phyloP scores from a whole-genome alignment of 2,329 filamentous ascomycete genomes.

The Ustulina deusta region DNA sequence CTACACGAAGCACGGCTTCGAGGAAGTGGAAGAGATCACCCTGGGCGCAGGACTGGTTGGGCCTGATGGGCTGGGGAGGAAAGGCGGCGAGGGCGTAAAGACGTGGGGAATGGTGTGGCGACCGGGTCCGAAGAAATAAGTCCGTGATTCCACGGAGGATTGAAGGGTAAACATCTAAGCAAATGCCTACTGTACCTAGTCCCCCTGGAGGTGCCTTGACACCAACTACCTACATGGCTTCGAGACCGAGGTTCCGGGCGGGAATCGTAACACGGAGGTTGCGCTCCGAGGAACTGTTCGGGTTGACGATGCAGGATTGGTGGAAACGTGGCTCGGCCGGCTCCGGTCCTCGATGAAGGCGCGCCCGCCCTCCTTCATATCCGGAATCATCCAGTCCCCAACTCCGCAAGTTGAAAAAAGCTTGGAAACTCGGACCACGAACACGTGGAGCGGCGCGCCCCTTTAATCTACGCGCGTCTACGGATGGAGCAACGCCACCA shows the following conservation, averaged over 20 bases:
- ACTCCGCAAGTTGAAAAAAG: neutral
- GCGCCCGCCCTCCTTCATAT: neutral
- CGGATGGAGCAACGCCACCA: slow-evolving; percentile 6
- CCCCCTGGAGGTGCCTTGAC: neutral
- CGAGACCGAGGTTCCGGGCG: neutral
- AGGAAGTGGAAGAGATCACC: slow-evolving; percentile 32
- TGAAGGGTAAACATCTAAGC: no score
- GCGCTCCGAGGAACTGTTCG: slow-evolving; percentile 32
- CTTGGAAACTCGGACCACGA: neutral
- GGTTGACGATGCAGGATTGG: slow-evolving; percentile 35
- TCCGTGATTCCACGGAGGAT: no score
- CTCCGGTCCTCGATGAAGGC: neutral
- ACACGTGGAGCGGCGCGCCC: neutral
- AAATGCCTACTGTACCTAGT: neutral
- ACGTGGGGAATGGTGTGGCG: slow-evolving; percentile 38
- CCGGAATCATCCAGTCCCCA: neutral
- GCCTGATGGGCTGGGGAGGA: slow-evolving; percentile 26
- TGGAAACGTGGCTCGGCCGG: slow-evolving; percentile 29
- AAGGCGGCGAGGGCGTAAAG: slow-evolving; percentile 32
- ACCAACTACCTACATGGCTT: neutral
- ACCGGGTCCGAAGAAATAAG: slow-evolving; percentile 14
- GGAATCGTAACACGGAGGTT: slow-evolving; percentile 31
- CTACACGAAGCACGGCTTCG: slow-evolving; percentile 34
- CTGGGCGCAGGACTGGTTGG: slow-evolving; percentile 29
- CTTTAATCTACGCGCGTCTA: slow-evolving; percentile 12